Percentiles rank a stretch among this genome's conserved stretches.
phyloP scores from a whole-genome alignment of 768 basidiomycete species.

The Cubamyces lactineus region DNA sequence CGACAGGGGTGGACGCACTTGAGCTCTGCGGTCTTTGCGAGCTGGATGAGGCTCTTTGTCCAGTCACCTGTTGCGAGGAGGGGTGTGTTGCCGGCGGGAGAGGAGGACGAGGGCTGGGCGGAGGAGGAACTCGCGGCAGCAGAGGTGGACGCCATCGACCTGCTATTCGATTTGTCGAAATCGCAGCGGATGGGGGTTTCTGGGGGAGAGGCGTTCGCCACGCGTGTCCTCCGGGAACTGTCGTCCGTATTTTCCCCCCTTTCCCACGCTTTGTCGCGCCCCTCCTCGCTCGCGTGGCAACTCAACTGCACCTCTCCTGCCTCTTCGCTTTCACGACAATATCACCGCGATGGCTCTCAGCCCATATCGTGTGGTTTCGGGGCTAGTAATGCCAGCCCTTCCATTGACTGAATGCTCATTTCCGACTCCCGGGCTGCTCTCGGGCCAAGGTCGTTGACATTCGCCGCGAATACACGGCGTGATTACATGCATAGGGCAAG shows the following conservation, averaged over 20 bases:
- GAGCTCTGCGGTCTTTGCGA: constrained; percentile 86
- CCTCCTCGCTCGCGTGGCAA: constrained; percentile 1
- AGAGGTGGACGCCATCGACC: constrained; percentile 24
- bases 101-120: constrained; percentile 31
- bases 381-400: too few relatives aligned
- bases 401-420: too few relatives aligned
- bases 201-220: constrained; percentile 27
- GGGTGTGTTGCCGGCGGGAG: constrained; percentile 39
- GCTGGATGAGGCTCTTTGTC: constrained; percentile 84
- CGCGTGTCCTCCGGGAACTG: constrained; percentile 36
- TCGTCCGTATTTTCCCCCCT: constrained; percentile 6
- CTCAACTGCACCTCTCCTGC: not conserved
- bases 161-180: constrained; percentile 26
- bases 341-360: not conserved
- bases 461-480: too few relatives aligned
- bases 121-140: constrained; percentile 35
- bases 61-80: constrained; percentile 83
- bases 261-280: constrained; percentile 18
- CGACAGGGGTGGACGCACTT: constrained; percentile 59
- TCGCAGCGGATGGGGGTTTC: constrained; percentile 30
- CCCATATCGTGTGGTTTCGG: not conserved
- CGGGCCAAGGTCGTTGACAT: too few relatives aligned
- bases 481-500: too few relatives aligned
- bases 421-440: too few relatives aligned
- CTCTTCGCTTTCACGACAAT: too few relatives aligned